Conservation (phyloP, 306 rosid genomes). For the Quercus wislizeni region DNA sequence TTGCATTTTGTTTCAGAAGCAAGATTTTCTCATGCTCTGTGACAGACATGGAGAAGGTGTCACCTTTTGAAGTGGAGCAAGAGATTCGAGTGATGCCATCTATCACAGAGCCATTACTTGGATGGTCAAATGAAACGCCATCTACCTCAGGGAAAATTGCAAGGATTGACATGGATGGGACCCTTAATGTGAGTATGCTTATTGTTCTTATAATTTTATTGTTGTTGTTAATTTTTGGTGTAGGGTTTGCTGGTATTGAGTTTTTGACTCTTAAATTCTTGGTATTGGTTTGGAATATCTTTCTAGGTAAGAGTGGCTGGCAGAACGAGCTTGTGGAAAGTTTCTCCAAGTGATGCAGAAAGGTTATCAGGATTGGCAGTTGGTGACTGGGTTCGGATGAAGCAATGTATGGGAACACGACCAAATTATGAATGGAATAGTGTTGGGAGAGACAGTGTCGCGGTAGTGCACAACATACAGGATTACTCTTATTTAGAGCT, state of each 20-base stretch:
- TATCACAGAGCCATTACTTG: constrained; percentile 80
- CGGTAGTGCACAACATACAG: constrained; percentile 92
- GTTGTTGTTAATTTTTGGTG: background rate
- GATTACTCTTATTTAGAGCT: constrained; percentile 88
- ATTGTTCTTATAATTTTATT: background rate
- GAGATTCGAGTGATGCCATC: constrained; percentile 80
- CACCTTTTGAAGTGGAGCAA: constrained; percentile 85
- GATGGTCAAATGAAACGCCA: constrained; percentile 93
- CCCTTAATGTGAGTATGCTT: constrained; percentile 75
- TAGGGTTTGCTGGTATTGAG: background rate
- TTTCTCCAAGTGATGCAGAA: constrained; percentile 98
- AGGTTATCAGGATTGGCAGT: constrained; percentile 94
- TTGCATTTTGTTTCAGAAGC: constrained; percentile 96
- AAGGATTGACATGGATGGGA: constrained; percentile 93
- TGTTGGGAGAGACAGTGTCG: constrained; percentile 81
- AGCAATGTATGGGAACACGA: constrained; percentile 86
- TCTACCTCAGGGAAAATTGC: constrained; percentile 87
- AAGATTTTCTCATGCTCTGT: constrained; percentile 85
- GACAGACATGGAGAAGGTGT: constrained; percentile 91
- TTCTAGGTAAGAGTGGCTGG: constrained; percentile 79
- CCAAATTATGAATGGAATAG: constrained; percentile 93
- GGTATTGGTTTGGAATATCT: background rate
- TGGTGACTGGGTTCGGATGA: constrained; percentile 99
- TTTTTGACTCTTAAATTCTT: background rate
- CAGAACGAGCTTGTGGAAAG: constrained; percentile 90